Evolutionary conservation across 352 stramenopile genomes (phyloP).

Genomic region (Globisporangium camurandrum): DNA sequence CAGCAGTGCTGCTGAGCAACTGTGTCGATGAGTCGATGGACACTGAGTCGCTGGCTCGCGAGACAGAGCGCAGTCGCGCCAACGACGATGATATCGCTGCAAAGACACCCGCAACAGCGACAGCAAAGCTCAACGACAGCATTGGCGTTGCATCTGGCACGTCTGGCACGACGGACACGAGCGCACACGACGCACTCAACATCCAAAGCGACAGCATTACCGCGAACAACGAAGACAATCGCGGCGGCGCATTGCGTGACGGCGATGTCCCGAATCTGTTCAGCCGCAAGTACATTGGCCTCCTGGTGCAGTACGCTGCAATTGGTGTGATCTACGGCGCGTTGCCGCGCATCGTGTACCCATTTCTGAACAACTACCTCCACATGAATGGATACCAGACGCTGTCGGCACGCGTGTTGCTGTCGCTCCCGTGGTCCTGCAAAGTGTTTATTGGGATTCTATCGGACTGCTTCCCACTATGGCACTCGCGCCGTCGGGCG

Average conservation of each 20-base stretch:
- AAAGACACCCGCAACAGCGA: neutral
- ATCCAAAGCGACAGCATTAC: neutral
- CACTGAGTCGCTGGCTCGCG: neutral
- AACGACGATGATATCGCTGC: neutral
- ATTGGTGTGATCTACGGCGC: conserved; percentile 57
- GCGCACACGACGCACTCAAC: too few species aligned
- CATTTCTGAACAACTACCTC: conserved; percentile 62
- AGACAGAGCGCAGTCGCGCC: neutral
- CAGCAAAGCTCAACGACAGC: neutral
- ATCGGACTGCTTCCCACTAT: conserved; percentile 50
- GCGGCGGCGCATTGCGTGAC: conserved; percentile 17
- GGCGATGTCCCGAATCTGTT: conserved; percentile 48
- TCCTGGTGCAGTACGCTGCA: conserved; percentile 62
- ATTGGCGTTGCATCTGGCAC: too few species aligned
- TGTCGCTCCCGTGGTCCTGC: conserved; percentile 40
- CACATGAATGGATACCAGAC: conserved; percentile 23
- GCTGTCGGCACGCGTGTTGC: conserved; percentile 14
- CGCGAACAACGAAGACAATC: neutral
- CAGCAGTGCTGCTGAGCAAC: neutral
- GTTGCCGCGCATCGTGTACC: conserved; percentile 54
- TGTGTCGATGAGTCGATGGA: neutral
- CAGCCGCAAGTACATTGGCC: conserved; percentile 37
- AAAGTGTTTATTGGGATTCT: conserved; percentile 62
- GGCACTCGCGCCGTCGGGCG: conserved; percentile 16
- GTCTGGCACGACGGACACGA: neutral